Percentiles rank a stretch among this genome's conserved stretches.
phyloP scores from a whole-genome alignment of 495 filamentous ascomycete species.

The Penicillium canescens region DNA sequence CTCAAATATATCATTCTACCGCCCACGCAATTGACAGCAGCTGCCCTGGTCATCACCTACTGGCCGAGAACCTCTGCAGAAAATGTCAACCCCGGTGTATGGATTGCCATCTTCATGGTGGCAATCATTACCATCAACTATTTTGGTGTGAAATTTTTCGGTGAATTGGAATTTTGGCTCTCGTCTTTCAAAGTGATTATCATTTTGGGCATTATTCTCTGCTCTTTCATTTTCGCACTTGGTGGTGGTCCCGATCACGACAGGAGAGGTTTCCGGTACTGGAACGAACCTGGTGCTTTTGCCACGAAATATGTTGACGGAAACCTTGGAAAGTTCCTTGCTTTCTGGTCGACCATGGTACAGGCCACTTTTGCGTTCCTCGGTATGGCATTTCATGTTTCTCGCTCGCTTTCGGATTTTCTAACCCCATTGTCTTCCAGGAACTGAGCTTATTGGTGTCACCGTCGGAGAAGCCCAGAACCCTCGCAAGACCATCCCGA shows the following conservation, averaged over 20 bases:
- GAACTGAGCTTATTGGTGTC: conserved; percentile 68
- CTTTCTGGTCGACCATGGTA: conserved; percentile 67
- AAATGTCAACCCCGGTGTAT: conserved; percentile 48
- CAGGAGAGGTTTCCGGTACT: conserved; percentile 74
- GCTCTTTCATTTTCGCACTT: conserved; percentile 66
- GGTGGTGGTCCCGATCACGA: conserved; percentile 74
- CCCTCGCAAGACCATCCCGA: conserved; percentile 67
- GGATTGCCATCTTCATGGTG: conserved; percentile 55
- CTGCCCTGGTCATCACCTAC: conserved; percentile 72
- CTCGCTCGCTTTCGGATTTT: too few relatives aligned
- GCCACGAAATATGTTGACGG: conserved; percentile 40
- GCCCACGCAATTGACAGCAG: conserved; percentile 80
- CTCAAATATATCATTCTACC: conserved; percentile 71
- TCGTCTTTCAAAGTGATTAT: conserved; percentile 72
- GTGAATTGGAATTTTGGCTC: conserved; percentile 83
- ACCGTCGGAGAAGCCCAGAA: conserved; percentile 63
- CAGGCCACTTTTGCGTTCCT: conserved; percentile 72
- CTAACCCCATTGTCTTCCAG: too few relatives aligned
- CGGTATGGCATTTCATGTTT: conserved; percentile 28
- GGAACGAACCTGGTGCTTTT: conserved; percentile 70
- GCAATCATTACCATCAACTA: conserved; percentile 55
- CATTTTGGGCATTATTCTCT: conserved; percentile 66
- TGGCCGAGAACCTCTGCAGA: conserved; percentile 50
- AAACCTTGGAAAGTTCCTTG: conserved; percentile 54
- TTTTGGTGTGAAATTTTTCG: conserved; percentile 66